phyloP scores from a whole-genome alignment of 768 basidiomycete species.

The Agrocybe praecox region DNA sequence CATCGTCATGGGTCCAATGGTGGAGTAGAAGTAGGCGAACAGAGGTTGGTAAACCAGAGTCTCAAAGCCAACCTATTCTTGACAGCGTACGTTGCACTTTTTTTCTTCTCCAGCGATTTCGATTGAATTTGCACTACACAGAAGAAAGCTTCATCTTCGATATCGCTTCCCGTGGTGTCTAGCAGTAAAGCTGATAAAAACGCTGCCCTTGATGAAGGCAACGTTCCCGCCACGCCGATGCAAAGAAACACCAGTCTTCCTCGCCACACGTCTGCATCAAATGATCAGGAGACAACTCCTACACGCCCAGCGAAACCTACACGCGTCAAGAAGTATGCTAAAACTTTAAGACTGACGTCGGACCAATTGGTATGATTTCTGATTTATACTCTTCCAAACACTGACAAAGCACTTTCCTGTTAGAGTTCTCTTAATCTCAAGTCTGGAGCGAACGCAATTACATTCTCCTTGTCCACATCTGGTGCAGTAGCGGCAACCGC shows the following conservation, averaged over 20 bases:
- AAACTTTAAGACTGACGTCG: constrained; percentile 90
- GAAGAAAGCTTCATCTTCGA: constrained; percentile 10
- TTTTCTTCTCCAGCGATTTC: neutral
- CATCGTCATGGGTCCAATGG: constrained; percentile 83
- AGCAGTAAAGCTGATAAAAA: too few relatives aligned
- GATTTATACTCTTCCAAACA: neutral
- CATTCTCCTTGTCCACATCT: constrained; percentile 88
- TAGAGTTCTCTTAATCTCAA: constrained; percentile 87
- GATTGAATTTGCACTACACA: neutral
- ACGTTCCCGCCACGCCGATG: constrained; percentile 30
- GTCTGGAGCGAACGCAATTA: constrained; percentile 87
- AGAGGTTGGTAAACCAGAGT: constrained; percentile 15
- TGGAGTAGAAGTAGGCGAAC: constrained; percentile 67
- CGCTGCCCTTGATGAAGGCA: neutral
- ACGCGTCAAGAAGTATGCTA: constrained; percentile 67
- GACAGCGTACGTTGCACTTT: constrained; percentile 10
- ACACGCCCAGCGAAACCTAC: constrained; percentile 8
- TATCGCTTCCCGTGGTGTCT: constrained; percentile 10
- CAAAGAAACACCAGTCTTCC: constrained; percentile 11
- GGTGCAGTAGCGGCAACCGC: constrained; percentile 86
- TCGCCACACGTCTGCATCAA: neutral
- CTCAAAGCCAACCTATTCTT: constrained; percentile 10
- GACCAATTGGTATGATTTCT: constrained; percentile 79
- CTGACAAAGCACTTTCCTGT: neutral
- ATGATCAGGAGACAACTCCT: constrained; percentile 10